Evolutionary conservation across 208 protist species (phyloP).

Genomic region (Sergeia podlipaevii): DNA sequence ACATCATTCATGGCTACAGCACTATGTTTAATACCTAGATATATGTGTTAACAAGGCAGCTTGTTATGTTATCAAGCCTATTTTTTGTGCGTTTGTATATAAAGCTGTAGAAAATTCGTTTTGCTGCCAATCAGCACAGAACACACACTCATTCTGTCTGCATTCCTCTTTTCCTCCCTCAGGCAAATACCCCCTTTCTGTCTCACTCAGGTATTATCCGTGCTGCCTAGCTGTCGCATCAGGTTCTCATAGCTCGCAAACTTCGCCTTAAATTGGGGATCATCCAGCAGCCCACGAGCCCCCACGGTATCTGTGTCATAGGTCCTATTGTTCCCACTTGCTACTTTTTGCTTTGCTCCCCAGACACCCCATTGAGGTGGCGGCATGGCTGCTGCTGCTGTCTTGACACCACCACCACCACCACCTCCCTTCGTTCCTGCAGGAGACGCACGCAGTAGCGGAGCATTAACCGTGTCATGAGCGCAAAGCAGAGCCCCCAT

Average conservation of each 20-base stretch:
- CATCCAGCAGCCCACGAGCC: neutral
- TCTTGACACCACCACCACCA: neutral
- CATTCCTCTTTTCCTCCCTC: no score
- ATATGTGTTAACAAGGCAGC: no score
- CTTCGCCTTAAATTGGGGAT: conserved; percentile 2
- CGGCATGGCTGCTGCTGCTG: conserved; percentile 2
- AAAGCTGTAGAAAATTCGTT: no score
- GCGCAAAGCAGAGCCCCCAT: conserved; percentile 30
- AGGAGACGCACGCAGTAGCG: conserved; percentile 39
- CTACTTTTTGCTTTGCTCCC: no score
- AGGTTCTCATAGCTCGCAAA: conserved; percentile 16
- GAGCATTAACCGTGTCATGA: conserved; percentile 25
- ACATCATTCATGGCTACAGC: no score
- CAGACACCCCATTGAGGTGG: neutral
- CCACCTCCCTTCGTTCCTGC: neutral
- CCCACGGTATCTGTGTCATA: neutral
- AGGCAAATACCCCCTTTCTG: no score
- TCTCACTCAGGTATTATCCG: no score
- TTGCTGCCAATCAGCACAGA: no score
- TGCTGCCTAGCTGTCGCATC: conserved; percentile 6
- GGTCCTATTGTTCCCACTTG: neutral
- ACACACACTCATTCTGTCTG: no score
- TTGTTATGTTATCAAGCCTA: no score
- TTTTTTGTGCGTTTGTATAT: no score
- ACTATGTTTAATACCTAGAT: no score